A percentile compares a stretch with the other conserved stretches of the same genome.
Evolutionary conservation across 2,329 filamentous ascomycete species (phyloP).

Genomic region (Claviceps digitariae): DNA sequence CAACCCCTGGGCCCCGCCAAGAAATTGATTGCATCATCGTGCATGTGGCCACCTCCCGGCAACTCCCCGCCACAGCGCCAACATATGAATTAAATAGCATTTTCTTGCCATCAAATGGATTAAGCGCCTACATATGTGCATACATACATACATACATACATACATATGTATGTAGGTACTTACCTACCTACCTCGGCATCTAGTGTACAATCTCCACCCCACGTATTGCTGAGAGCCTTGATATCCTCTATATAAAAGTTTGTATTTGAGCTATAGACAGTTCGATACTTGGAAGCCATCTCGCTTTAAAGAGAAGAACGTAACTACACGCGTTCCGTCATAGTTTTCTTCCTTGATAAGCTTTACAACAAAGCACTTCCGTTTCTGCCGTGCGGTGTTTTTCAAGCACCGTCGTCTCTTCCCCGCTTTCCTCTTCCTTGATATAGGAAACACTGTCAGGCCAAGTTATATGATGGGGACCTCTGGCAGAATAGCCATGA

Average conservation of each 20-base stretch:
- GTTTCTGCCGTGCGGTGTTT: conserved; percentile 50
- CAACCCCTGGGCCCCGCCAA: too few species aligned
- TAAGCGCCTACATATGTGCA: too few species aligned
- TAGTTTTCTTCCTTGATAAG: conserved; percentile 44
- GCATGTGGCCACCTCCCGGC: too few species aligned
- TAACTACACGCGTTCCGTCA: neutral
- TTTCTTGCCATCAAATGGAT: too few species aligned
- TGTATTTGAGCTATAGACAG: neutral
- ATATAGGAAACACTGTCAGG: conserved; percentile 59
- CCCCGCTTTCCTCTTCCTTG: conserved; percentile 46
- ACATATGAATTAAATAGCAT: too few species aligned
- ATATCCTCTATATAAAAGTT: neutral
- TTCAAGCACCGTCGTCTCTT: conserved; percentile 55
- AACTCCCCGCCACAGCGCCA: too few species aligned
- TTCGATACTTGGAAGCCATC: neutral
- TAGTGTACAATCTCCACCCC: neutral
- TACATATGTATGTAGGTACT: neutral
- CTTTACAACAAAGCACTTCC: conserved; percentile 50
- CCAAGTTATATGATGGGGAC: conserved; percentile 20
- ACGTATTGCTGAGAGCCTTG: neutral
- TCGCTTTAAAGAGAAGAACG: neutral
- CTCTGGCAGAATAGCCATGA: conserved; percentile 3
- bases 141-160: too few species aligned
- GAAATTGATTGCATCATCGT: too few species aligned
- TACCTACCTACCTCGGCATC: neutral